A percentile compares a stretch with the other conserved stretches of the same genome.
Evolutionary conservation across 1,284 basidiomycete genomes (phyloP).

Genomic region (Xanthoconium separans): DNA sequence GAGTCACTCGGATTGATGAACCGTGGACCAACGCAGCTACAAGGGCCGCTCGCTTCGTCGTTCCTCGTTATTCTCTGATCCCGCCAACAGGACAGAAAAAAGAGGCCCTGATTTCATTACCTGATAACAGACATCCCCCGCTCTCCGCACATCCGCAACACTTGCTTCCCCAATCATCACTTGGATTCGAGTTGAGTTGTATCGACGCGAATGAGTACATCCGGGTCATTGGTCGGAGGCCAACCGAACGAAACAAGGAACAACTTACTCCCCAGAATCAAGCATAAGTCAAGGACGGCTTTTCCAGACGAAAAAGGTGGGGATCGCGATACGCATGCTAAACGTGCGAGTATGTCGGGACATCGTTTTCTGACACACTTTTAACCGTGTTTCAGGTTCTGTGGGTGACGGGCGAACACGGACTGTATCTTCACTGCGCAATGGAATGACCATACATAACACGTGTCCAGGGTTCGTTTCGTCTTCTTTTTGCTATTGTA

Average conservation of each 20-base stretch:
- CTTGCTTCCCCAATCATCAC: neutral
- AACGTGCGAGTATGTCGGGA: neutral
- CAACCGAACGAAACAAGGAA: neutral
- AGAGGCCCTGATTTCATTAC: neutral
- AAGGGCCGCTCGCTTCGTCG: too few species aligned
- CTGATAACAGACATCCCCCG: too few species aligned
- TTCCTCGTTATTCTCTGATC: too few species aligned
- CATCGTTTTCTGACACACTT: too few species aligned
- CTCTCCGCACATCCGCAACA: neutral
- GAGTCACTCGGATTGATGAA: too few species aligned
- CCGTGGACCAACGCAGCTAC: too few species aligned
- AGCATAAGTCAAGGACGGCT: neutral
- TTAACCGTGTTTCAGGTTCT: neutral
- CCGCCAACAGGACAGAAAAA: neutral
- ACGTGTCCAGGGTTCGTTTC: too few species aligned
- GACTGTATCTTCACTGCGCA: too few species aligned
- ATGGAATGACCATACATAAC: too few species aligned
- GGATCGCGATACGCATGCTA: neutral
- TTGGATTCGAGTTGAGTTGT: neutral
- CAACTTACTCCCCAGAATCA: neutral
- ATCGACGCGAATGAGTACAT: neutral
- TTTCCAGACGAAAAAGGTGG: neutral
- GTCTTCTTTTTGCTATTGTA: too few species aligned
- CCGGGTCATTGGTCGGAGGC: neutral
- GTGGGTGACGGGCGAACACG: too few species aligned